Evolutionary conservation across 2,329 filamentous ascomycete species (phyloP).

Genomic region (Ilyonectria sp.): DNA sequence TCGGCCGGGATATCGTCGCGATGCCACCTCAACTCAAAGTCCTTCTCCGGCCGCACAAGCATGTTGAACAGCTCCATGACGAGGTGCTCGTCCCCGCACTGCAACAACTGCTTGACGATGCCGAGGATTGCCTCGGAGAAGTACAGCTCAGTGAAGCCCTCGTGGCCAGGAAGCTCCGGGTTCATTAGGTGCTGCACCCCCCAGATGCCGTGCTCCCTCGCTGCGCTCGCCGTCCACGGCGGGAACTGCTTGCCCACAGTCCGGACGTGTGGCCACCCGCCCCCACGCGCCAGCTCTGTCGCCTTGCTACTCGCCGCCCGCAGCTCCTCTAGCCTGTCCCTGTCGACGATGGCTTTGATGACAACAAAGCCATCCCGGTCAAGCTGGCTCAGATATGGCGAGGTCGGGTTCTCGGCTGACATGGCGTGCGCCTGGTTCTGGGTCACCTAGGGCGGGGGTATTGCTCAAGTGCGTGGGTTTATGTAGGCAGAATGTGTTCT

Average conservation of each 20-base stretch:
- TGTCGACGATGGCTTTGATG: conserved; percentile 75
- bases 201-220: conserved; percentile 80
- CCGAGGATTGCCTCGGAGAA: conserved; percentile 77
- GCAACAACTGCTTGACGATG: conserved; percentile 76
- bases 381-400: conserved; percentile 63
- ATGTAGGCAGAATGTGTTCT: conserved; percentile 9
- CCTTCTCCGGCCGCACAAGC: conserved; percentile 79
- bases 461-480: conserved; percentile 15
- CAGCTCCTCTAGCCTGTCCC: conserved; percentile 69
- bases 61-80: conserved; percentile 93
- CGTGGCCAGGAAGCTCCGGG: conserved; percentile 75
- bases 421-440: conserved; percentile 15
- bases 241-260: conserved; percentile 93
- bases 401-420: conserved; percentile 36
- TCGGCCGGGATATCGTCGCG: conserved; percentile 84
- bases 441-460: background rate
- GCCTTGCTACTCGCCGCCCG: conserved; percentile 71
- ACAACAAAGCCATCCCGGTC: conserved; percentile 83
- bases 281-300: conserved; percentile 75
- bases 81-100: conserved; percentile 71
- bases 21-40: conserved; percentile 88
- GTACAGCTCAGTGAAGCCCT: conserved; percentile 77
- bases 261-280: conserved; percentile 85
- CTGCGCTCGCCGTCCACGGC: conserved; percentile 78
- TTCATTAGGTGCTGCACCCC: conserved; percentile 90